phyloP scores from a whole-genome alignment of 2,329 filamentous ascomycete species.

The Ampelomyces quisqualis region DNA sequence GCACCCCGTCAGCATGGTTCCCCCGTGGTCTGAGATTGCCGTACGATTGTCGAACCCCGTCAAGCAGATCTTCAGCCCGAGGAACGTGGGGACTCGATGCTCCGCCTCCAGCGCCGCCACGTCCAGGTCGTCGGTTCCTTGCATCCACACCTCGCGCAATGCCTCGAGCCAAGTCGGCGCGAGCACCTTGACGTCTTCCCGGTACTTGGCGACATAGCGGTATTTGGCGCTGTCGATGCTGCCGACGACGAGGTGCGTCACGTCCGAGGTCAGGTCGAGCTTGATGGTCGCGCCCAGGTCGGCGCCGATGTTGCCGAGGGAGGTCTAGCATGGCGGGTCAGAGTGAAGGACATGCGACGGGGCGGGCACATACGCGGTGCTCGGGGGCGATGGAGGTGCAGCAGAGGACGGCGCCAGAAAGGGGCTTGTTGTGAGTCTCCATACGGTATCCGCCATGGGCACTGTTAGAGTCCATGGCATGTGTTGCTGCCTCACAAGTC shows the following conservation, averaged over 20 bases:
- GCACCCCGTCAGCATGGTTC: conserved; percentile 28
- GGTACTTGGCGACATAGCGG: conserved; percentile 86
- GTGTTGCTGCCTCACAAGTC: conserved; percentile 18
- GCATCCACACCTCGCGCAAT: conserved; percentile 76
- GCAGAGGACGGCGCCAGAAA: conserved; percentile 71
- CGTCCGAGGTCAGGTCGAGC: conserved; percentile 90
- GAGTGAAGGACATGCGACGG: background rate
- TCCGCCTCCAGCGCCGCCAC: conserved; percentile 67
- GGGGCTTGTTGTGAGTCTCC: conserved; percentile 41
- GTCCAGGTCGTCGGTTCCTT: conserved; percentile 73
- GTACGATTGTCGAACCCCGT: conserved; percentile 69
- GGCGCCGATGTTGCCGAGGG: conserved; percentile 63
- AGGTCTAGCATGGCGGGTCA: conserved; percentile 41
- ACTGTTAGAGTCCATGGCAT: conserved; percentile 27
- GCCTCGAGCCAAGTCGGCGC: conserved; percentile 81
- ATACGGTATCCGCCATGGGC: conserved; percentile 35
- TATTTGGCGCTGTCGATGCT: conserved; percentile 91
- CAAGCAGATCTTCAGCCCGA: conserved; percentile 64
- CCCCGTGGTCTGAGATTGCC: conserved; percentile 17
- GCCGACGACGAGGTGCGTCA: conserved; percentile 91
- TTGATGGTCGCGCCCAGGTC: conserved; percentile 87
- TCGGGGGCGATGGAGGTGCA: conserved; percentile 83
- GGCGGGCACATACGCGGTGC: conserved; percentile 60
- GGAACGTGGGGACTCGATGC: conserved; percentile 65
- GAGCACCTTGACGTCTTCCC: conserved; percentile 82